phyloP scores from a whole-genome alignment of 495 filamentous ascomycete genomes.

The Aspergillus indologenus region DNA sequence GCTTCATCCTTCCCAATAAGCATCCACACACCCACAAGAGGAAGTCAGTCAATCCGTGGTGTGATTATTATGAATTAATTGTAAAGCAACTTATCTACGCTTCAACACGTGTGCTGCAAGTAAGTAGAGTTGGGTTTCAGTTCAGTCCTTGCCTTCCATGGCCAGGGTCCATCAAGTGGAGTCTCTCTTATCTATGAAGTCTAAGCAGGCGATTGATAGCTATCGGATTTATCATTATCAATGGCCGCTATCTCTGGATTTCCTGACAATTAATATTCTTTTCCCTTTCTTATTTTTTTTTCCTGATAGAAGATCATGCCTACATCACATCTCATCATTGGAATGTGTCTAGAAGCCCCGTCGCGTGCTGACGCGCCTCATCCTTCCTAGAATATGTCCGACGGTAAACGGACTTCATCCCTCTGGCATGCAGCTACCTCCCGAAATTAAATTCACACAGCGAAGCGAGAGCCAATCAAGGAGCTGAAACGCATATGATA shows the following conservation, averaged over 20 bases:
- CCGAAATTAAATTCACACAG: background rate
- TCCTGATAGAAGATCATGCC: background rate
- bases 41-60: background rate
- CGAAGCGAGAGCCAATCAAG: background rate
- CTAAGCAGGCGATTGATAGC: background rate
- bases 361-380: background rate
- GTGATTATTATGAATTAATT: background rate
- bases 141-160: background rate
- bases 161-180: background rate
- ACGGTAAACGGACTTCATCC: background rate
- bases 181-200: background rate
- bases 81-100: background rate
- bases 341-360: background rate
- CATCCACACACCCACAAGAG: background rate
- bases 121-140: background rate
- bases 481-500: background rate
- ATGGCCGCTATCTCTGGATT: background rate
- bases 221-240: background rate
- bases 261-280: background rate
- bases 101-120: background rate
- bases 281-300: background rate
- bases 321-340: background rate
- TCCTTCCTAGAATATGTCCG: background rate
- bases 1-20: background rate
- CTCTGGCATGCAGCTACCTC: background rate